A percentile compares a stretch with the other conserved stretches of the same genome.
Evolutionary conservation across 2,329 filamentous ascomycete species (phyloP).

Genomic region (Ceratocystis diversiconidia): DNA sequence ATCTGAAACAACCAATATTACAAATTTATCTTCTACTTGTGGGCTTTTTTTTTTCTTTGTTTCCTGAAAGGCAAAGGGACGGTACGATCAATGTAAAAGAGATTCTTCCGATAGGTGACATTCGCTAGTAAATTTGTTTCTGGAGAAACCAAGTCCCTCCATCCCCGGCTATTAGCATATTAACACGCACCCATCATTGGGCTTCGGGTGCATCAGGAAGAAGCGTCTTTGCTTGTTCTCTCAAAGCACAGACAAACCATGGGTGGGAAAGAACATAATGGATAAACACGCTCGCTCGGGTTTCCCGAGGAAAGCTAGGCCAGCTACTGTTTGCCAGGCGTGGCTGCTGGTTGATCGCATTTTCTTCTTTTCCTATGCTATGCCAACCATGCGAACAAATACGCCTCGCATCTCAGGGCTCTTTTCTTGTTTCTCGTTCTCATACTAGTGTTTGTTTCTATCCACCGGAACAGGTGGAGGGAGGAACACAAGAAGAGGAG

Average conservation of each 20-base stretch:
- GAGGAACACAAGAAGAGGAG: not conserved
- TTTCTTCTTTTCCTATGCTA: not conserved
- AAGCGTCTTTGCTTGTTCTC: not conserved
- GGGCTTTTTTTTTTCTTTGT: not conserved
- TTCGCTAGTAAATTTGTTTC: not conserved
- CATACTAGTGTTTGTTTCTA: too few relatives aligned
- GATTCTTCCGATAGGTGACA: too few relatives aligned
- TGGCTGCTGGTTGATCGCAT: not conserved
- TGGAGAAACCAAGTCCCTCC: not conserved
- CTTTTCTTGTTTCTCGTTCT: too few relatives aligned
- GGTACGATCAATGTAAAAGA: not conserved
- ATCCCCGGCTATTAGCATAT: not conserved
- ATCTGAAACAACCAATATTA: not conserved
- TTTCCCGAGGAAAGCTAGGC: not conserved
- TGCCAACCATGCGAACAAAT: too few relatives aligned
- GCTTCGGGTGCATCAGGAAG: slow-evolving; percentile 3
- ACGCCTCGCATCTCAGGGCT: too few relatives aligned
- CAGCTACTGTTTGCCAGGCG: not conserved
- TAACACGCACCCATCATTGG: not conserved
- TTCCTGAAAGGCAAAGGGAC: not conserved
- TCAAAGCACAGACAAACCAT: not conserved
- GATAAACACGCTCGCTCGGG: not conserved
- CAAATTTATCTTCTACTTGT: not conserved
- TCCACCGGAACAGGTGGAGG: too few relatives aligned
- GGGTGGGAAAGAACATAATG: not conserved